Evolutionary conservation across 371 early-diverging fungal genomes (phyloP), one percentile per base, ranked within the genome.

Genomic region (Parasitella parasitica): DNA sequence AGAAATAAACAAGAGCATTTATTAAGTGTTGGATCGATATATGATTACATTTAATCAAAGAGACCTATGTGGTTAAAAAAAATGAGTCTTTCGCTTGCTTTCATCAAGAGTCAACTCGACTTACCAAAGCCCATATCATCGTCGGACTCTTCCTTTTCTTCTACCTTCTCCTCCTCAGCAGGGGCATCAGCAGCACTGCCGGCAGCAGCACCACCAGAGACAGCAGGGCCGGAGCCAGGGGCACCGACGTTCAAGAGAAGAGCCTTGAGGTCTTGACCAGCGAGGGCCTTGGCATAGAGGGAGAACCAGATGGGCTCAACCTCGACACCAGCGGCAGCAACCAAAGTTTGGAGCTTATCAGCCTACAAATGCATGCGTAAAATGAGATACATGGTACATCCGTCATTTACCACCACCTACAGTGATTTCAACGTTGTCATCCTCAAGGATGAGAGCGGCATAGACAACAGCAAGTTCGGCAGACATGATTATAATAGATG

Each of bases 241-340:
- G 89, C 80, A 78, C 96, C 96, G 69, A 95, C 90, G 88, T 92
- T 94, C 81, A 89, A 85, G 73, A 97, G 85, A 78, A 97, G 86
- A 65, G 90, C 92, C 76, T 78, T 85, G 69, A 98, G 79, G 84
- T 96, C 90, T 87, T 93, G 92, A 74, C 97, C 96, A 67, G 86
- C 94, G 70, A 98, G 90, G 66, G 98, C 97, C 93, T 97, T 97
- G 82, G 98, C 96, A 86, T 97, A 97, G 71, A 98, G 86, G 80
- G 82, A 82, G 78, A 93, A 89, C 95, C 96, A 97, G 91, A 97
- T 92, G 67, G 94, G 81, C 81, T 98, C 97, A 71, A 97, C 91
- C 61, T 90, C 88, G 69, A 97, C 79, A 80, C 94, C 93, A 68
- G 97, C 96, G 67, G 94, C 94, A 77, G 88, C 89, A 83, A 91